A percentile compares a stretch with the other conserved stretches of the same genome.
These are phyloP conservation scores for Mycena albidolilacea DNA, from an alignment of 768 basidiomycete species.

Conservation along the genomic window DNA sequence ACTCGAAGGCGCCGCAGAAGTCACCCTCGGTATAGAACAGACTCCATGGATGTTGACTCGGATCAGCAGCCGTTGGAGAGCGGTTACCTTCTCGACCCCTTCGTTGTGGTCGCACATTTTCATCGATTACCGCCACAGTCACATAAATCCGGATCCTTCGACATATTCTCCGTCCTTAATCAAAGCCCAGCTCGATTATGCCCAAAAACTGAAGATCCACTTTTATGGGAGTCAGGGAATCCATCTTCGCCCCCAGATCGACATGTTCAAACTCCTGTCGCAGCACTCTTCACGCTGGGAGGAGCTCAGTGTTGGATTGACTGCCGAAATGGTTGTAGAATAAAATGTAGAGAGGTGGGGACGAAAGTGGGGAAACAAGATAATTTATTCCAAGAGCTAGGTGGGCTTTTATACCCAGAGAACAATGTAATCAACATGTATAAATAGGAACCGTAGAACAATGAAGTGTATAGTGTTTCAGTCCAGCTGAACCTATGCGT, in stretches of 20 bases:
- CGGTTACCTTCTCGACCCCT: neutral
- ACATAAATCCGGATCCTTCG: neutral
- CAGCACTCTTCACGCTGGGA: conserved; percentile 12
- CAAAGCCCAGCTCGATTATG: neutral
- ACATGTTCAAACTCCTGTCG: neutral
- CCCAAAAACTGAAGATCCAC: neutral
- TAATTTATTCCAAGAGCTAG: too few species aligned
- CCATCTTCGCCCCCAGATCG: neutral
- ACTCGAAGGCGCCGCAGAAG: neutral
- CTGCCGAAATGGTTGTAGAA: too few species aligned
- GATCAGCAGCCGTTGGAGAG: conserved; percentile 9
- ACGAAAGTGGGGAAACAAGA: too few species aligned
- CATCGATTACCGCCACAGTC: neutral
- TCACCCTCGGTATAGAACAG: neutral
- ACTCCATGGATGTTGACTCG: conserved; percentile 7
- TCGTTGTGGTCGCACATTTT: conserved; percentile 13
- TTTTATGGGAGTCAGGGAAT: neutral
- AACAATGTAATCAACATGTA: too few species aligned
- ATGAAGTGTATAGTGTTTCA: too few species aligned
- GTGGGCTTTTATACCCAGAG: too few species aligned
- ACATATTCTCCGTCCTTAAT: neutral
- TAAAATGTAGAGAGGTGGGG: too few species aligned
- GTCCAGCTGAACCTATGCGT: too few species aligned
- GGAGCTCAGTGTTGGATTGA: conserved; percentile 7
- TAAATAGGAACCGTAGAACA: too few species aligned